Evolutionary conservation across 495 filamentous ascomycete genomes (phyloP).

Genomic region (Acidomyces sp.): DNA sequence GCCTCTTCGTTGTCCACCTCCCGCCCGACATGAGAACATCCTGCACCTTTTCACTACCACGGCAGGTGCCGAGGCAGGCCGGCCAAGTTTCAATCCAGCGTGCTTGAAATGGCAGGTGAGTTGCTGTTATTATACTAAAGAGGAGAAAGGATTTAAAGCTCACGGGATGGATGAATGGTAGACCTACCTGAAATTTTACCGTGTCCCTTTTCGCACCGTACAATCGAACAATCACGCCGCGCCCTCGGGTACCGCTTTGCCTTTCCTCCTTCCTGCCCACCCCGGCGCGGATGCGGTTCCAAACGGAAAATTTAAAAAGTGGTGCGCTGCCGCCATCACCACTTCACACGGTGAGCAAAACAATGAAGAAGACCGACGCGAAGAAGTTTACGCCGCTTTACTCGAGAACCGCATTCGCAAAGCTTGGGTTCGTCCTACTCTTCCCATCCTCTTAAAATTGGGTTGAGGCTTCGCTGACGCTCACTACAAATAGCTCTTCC

Average conservation of each 20-base stretch:
- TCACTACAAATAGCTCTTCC: slow-evolving; percentile 46
- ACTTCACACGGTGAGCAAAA: too few species aligned
- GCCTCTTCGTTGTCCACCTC: slow-evolving; percentile 50
- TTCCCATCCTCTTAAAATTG: too few species aligned
- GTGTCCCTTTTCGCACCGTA: slow-evolving; percentile 52
- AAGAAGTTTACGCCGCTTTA: slow-evolving; percentile 69
- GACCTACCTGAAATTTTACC: slow-evolving; percentile 72
- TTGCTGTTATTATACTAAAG: slow-evolving; percentile 5
- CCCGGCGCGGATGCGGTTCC: slow-evolving; percentile 39
- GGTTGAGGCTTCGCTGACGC: not conserved
- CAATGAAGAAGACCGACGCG: slow-evolving; percentile 44
- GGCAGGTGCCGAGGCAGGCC: slow-evolving; percentile 45
- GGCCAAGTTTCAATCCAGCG: slow-evolving; percentile 77
- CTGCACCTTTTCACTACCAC: slow-evolving; percentile 69
- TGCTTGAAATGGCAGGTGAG: slow-evolving; percentile 95
- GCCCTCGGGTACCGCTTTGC: slow-evolving; percentile 69
- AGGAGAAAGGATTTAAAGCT: not conserved
- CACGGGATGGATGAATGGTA: slow-evolving; percentile 27
- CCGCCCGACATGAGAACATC: slow-evolving; percentile 36
- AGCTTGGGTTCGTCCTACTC: slow-evolving; percentile 54
- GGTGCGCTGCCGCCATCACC: too few species aligned
- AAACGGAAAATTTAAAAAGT: slow-evolving; percentile 54
- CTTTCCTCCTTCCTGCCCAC: slow-evolving; percentile 60
- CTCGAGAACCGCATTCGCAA: slow-evolving; percentile 70
- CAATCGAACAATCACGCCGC: slow-evolving; percentile 88